Base-by-base conservation (phyloP, 2,329 filamentous ascomycete genomes). In the Pseudophaeomoniella oleicola region DNA sequence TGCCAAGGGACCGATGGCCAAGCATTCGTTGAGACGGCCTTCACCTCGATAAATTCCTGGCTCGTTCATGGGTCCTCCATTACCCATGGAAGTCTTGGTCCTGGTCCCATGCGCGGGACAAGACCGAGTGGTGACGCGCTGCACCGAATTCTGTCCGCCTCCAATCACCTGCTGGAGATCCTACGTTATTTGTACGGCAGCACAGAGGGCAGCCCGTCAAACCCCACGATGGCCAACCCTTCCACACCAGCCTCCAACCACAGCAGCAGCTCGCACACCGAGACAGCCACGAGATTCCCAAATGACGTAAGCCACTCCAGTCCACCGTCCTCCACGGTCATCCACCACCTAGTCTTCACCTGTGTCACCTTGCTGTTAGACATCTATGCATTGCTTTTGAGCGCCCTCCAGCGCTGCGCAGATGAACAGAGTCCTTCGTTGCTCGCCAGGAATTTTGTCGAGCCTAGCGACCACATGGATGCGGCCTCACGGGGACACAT, bases 281-380 rank as follows among this genome's bases (percentile, higher is more conserved):
- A 35, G 27, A n/a, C 16, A 13, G 18, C 14, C 14, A 16, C 31
- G 30, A 16, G 14, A 3, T 34, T 29, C 16, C 33, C 35, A 3
- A 34, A 16, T 16, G 16, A 34, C 35, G 30, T 14, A 14, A 30
- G 16, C 15, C 19, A 15, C 12, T 38, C 32, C 12, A 16, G 15
- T 30, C 36, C 33, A 34, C 32, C 32, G 14, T 32, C 38, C 13
- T 33, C 16, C 9, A 32, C 19, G n/a, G 30, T 38, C 15, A 29
- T 39, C 33, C 39, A 30, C 16, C 39, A 41, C 36, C 32, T 41
- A 15, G 27, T 41, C 29, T 29, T 41, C n/a, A 37, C 39, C 1
- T 41, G 39, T 19, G 10, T 32, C 16, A 32, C 37, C 2, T 14
- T 41, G 14, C 39, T 41, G 11, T 37, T 41, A 3, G 33, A 41